phyloP scores from a whole-genome alignment of 1,284 basidiomycete genomes.

The Chiua sp. region DNA sequence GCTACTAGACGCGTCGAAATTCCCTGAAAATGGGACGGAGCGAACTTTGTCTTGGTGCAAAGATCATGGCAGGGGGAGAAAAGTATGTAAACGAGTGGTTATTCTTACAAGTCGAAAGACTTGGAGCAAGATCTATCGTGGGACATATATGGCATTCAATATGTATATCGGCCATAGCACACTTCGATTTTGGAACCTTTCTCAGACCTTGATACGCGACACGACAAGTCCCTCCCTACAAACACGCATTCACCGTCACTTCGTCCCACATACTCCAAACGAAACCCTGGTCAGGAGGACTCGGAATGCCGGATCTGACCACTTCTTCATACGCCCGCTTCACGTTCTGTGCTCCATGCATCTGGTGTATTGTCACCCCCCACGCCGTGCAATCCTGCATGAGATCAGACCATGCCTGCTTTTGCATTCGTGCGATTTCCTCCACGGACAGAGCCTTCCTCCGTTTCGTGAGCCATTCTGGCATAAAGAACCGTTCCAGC shows the following conservation, averaged over 20 bases:
- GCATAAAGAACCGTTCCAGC: slow-evolving; percentile 66
- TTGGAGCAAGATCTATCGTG: too few relatives aligned
- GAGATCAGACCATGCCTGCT: slow-evolving; percentile 57
- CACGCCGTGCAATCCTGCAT: slow-evolving; percentile 59
- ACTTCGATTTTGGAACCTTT: too few relatives aligned
- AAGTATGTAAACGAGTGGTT: too few relatives aligned
- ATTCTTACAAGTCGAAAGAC: too few relatives aligned
- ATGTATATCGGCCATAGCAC: too few relatives aligned
- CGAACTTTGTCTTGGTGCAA: too few relatives aligned
- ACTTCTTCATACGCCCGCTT: slow-evolving; percentile 52
- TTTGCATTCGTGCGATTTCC: slow-evolving; percentile 55
- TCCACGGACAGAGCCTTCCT: slow-evolving; percentile 48
- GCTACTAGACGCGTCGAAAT: too few relatives aligned
- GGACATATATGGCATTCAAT: too few relatives aligned
- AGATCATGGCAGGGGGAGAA: too few relatives aligned
- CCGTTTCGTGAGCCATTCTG: slow-evolving; percentile 62
- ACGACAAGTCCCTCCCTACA: slow-evolving; percentile 15
- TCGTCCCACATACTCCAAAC: slow-evolving; percentile 69
- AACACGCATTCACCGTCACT: slow-evolving; percentile 13
- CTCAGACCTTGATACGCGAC: too few relatives aligned
- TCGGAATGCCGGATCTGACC: slow-evolving; percentile 48
- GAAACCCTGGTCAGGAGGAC: slow-evolving; percentile 56
- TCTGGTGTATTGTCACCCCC: slow-evolving; percentile 53
- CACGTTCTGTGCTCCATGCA: slow-evolving; percentile 52
- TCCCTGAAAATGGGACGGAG: too few relatives aligned